phyloP scores from a whole-genome alignment of 208 protist genomes.

The Leishmania mexicana region DNA sequence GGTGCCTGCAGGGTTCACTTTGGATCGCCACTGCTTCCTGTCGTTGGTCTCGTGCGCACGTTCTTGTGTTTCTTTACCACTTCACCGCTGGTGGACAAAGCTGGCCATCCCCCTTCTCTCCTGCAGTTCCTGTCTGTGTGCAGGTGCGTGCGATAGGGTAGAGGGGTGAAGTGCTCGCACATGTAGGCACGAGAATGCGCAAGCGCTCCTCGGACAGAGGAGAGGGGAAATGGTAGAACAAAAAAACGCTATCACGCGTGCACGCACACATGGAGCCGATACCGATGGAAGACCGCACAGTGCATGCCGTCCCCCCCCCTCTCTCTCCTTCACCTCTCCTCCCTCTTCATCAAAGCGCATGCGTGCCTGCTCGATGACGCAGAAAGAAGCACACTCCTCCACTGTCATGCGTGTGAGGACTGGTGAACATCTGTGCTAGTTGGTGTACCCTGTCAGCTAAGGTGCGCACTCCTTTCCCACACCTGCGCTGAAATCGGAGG shows the following conservation, averaged over 20 bases:
- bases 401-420: background rate
- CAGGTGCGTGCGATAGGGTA: background rate
- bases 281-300: background rate
- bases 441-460: background rate
- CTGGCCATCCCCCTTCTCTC: background rate
- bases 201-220: background rate
- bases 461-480: background rate
- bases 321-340: no score
- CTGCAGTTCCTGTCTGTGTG: background rate
- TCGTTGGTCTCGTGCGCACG: background rate
- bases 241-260: background rate
- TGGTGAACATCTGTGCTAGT: background rate
- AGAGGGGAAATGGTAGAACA: background rate
- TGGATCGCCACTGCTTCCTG: background rate
- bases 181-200: background rate
- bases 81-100: background rate
- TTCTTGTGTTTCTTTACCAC: background rate
- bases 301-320: background rate
- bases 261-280: background rate
- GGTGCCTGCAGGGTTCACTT: background rate
- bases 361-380: background rate
- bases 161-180: background rate
- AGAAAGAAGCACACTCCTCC: background rate
- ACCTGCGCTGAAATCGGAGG: background rate
- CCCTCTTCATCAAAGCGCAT: background rate